Conservation (phyloP, 2,329 filamentous ascomycete species). For the Monosporascus sp. region DNA sequence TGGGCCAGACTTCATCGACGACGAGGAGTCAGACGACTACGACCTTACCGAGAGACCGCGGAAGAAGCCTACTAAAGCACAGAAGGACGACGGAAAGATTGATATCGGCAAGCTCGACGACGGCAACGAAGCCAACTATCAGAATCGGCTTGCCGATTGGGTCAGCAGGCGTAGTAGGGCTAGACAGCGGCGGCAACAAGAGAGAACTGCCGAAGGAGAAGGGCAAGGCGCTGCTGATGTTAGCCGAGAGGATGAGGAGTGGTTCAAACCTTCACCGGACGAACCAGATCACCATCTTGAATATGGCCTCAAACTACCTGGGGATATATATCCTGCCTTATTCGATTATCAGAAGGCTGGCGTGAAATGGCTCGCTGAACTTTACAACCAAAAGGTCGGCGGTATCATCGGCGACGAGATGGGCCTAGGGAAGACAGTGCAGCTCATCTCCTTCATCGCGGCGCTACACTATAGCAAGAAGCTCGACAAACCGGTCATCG, state of each 20-base stretch:
- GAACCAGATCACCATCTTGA: constrained; percentile 70
- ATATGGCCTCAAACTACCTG: constrained; percentile 74
- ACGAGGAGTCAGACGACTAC: constrained; percentile 34
- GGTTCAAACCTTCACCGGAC: constrained; percentile 81
- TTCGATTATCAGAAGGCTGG: constrained; percentile 98
- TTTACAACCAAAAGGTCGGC: constrained; percentile 83
- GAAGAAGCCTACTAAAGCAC: constrained; percentile 37
- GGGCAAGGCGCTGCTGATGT: constrained; percentile 21
- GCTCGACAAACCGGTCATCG: constrained; percentile 76
- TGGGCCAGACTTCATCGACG: constrained; percentile 24
- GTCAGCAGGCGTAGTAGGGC: constrained; percentile 57
- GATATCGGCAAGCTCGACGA: constrained; percentile 68
- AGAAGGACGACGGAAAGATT: constrained; percentile 35
- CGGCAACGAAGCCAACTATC: constrained; percentile 79
- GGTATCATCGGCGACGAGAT: constrained; percentile 97
- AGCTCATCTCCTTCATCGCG: constrained; percentile 72
- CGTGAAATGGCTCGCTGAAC: constrained; percentile 91
- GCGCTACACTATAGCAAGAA: constrained; percentile 88
- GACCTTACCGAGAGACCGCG: constrained; percentile 32
- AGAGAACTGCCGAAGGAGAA: constrained; percentile 31
- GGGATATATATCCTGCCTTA: constrained; percentile 85
- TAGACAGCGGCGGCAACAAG: constrained; percentile 36
- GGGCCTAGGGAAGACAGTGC: constrained; percentile 91
- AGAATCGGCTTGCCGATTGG: constrained; percentile 71
- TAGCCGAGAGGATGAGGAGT: constrained; percentile 51